phyloP scores from a whole-genome alignment of 352 stramenopile species.

The Globisporangium solare region DNA sequence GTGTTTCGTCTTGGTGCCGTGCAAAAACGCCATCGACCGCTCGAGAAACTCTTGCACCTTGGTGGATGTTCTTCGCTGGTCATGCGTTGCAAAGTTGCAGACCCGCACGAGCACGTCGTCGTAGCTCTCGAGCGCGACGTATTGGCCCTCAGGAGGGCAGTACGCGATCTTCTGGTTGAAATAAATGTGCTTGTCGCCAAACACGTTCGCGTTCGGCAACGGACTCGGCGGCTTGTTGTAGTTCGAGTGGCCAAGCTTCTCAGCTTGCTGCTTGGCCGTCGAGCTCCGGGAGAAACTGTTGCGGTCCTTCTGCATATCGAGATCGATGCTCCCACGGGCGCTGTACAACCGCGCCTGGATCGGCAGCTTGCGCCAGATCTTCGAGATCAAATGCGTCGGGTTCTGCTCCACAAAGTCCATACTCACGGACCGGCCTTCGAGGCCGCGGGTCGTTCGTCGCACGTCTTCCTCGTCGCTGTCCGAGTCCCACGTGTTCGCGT shows the following conservation, averaged over 20 bases:
- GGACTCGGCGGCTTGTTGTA: constrained; percentile 17
- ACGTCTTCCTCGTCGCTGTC: constrained; percentile 71
- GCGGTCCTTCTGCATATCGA: constrained; percentile 62
- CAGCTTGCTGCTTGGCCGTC: constrained; percentile 36
- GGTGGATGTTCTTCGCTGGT: constrained; percentile 59
- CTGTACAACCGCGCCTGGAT: constrained; percentile 64
- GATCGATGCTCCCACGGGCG: constrained; percentile 42
- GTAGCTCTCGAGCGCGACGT: constrained; percentile 65
- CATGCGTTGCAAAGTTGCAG: constrained; percentile 56
- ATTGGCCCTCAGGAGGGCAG: constrained; percentile 25
- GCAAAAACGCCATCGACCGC: constrained; percentile 64
- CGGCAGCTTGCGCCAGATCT: constrained; percentile 76
- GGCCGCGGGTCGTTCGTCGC: constrained; percentile 46
- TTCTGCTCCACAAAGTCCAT: constrained; percentile 82
- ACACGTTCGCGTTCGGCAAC: constrained; percentile 16
- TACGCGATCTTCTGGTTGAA: constrained; percentile 19
- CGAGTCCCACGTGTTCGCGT: constrained; percentile 51
- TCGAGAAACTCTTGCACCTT: constrained; percentile 80
- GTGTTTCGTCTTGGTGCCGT: constrained; percentile 60
- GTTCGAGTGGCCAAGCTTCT: constrained; percentile 26
- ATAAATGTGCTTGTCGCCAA: constrained; percentile 22
- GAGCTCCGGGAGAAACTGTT: constrained; percentile 57
- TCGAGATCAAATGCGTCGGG: constrained; percentile 65
- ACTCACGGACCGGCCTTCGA: constrained; percentile 58
- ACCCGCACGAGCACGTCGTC: constrained; percentile 74